Base-by-base conservation (phyloP, 495 filamentous ascomycete species). In the Niebla homalea region DNA sequence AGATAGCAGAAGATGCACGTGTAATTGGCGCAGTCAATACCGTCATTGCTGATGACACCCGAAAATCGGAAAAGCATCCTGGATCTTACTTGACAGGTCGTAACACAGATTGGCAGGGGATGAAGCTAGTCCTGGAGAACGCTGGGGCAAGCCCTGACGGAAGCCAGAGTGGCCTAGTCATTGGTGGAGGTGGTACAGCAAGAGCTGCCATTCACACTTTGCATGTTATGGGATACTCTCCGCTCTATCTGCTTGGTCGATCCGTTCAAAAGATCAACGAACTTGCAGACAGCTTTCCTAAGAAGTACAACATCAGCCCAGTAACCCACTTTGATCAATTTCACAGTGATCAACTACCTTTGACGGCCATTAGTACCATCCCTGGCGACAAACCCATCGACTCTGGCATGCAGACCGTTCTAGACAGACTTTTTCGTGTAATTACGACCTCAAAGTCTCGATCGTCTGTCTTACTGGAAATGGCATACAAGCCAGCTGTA, bases 71-170 rank as follows among this genome's bases (percentile, higher is more conserved):
- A 55, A 61, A 20, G 50, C 60, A 36, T 57, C 62, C 49, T 57
- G 67, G 38, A 63, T 71, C 68, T 11, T 75, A 67, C 6, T 76
- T 95, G 4, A 63, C 84, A 43, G 92, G 92, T 15, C 84, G 86
- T 60, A 99, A 99, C 69, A 96, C 90, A 19, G 92, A 99, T 71
- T 99, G 89, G 88, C 75, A 79, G 56, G 92, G 92, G 41, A 99
- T 99, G 81, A 77, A 80, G 12, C 75, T 78, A 46, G 81, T 84
- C 3, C 79, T 99, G n/a, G 79, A 80, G 48, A 77, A 78, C 37
- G 80, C 81, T 3, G 84, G 86, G 23, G 68, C 86, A 20, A 68
- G 62, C 50, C 21, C 18, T n/a, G 66, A 66, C 55, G 56, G 56
- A 54, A 60, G 66, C 41, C 47, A 57, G 53, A 66, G 70, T 50